Evolutionary conservation across 1,284 basidiomycete genomes (phyloP).

Genomic region (Boletus sp.): DNA sequence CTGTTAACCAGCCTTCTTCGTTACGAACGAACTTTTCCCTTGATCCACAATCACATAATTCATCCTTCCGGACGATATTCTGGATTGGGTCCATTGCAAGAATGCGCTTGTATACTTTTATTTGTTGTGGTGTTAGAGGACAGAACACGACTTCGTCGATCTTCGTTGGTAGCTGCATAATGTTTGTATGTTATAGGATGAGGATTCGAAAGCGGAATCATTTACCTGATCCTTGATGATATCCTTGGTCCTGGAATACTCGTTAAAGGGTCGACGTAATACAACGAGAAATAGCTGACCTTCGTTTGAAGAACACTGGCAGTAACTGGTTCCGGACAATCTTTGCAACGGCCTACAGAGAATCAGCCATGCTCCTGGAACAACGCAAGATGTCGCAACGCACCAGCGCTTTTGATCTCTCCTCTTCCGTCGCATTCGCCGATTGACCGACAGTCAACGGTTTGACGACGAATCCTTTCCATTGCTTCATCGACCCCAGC

Average conservation of each 20-base stretch:
- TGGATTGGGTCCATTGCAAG: conserved; percentile 60
- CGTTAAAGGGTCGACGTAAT: neutral
- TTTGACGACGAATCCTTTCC: conserved; percentile 64
- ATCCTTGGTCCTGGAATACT: conserved; percentile 64
- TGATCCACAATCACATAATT: conserved; percentile 71
- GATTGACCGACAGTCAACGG: conserved; percentile 73
- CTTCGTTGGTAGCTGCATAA: conserved; percentile 72
- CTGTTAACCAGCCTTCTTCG: neutral
- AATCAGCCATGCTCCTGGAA: conserved; percentile 5
- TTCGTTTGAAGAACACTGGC: conserved; percentile 73
- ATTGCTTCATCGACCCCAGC: conserved; percentile 65
- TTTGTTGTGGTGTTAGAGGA: conserved; percentile 69
- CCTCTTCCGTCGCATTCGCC: conserved; percentile 57
- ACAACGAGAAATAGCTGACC: conserved; percentile 42
- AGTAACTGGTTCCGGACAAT: conserved; percentile 65
- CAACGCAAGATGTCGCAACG: conserved; percentile 18
- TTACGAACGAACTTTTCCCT: conserved; percentile 44
- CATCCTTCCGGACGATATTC: conserved; percentile 64
- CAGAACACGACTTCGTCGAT: conserved; percentile 88
- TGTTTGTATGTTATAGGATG: neutral
- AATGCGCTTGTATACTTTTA: conserved; percentile 68
- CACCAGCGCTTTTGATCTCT: conserved; percentile 58
- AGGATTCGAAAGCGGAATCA: neutral
- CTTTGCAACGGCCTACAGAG: conserved; percentile 48
- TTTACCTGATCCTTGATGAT: conserved; percentile 71